Base-by-base conservation (phyloP, 2,329 filamentous ascomycete species). In the Talaromyces sp. region DNA sequence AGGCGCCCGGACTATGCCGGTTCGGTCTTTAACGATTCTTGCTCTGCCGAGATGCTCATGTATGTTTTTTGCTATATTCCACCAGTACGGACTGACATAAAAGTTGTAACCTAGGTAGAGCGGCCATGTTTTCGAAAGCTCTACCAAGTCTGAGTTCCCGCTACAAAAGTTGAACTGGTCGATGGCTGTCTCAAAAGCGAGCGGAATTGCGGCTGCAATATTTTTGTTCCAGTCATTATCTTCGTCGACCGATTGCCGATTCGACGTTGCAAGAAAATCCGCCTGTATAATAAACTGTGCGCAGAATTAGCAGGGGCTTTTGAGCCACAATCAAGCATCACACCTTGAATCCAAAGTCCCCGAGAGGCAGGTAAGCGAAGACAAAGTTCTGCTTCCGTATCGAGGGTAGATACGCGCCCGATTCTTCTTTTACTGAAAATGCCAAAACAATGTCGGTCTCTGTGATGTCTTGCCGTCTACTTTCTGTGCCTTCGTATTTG, bases 341-440 rank as follows among this genome's bases (percentile, higher is more conserved):
- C 52, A 63, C 61, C 61, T 63, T 63, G 37, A 63, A 63, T 24
- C 61, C 61, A 63, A 63, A 63, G 50, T 63, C 50, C 13, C 50
- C 61, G 37, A 63, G 61, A 57, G 61, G 61, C 50, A 63, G 61
- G 33, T 63, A 57, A 27, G 61, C 61, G 49, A 63, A 63, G 49
- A 11, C 61, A 63, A 57, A 47, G 41, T 63, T 63, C 47, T 49
- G 61, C 22, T 39, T 57, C 49, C 27, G 61, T 57, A 24, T 63
- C 19, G 22, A 57, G 37, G 61, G 50, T 31, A 37, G 37, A 63
- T 63, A 41, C 16, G 39, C n/a, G 39, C 16, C 39, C 16, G 39
- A 41, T 16, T 41, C 39, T 14, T 41, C n/a, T 16, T 41, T 41
- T 14, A 41, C 16, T 41, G 39, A 14, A 41, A 41, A 41, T 41